phyloP scores from a whole-genome alignment of 306 rosid genomes.

The Ochetophila trinervis region DNA sequence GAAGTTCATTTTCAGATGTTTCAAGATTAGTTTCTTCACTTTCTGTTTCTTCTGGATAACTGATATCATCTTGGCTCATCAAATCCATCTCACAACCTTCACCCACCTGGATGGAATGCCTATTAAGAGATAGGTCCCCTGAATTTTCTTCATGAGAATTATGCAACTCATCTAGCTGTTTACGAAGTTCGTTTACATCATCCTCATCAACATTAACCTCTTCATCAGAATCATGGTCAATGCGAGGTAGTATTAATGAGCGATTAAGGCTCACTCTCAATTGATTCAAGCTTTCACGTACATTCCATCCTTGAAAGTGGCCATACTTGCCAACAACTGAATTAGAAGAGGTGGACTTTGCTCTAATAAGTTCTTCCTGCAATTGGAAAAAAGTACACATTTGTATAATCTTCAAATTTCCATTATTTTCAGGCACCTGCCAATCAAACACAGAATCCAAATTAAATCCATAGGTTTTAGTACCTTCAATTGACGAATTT shows the following conservation, averaged over 20 bases:
- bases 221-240: conserved; percentile 59
- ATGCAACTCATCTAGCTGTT: conserved; percentile 63
- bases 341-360: conserved; percentile 47
- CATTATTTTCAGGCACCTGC: conserved; percentile 7
- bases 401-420: conserved; percentile 10
- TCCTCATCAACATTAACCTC: conserved; percentile 59
- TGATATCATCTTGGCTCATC: conserved; percentile 42
- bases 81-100: conserved; percentile 50
- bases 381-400: conserved; percentile 11
- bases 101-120: conserved; percentile 49
- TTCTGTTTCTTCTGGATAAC: conserved; percentile 43
- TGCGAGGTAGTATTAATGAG: conserved; percentile 59
- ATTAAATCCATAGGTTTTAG: conserved; percentile 5
- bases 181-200: conserved; percentile 58
- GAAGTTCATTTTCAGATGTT: conserved; percentile 28
- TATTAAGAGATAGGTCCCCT: conserved; percentile 32
- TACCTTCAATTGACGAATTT: conserved; percentile 91
- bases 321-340: conserved; percentile 49
- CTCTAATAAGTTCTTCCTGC: conserved; percentile 91
- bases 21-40: conserved; percentile 42
- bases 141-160: conserved; percentile 48
- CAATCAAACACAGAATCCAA: conserved; percentile 3
- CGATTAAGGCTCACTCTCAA: conserved; percentile 83
- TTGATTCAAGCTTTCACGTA: conserved; percentile 82
- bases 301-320: conserved; percentile 58